Percentiles rank a stretch among this genome's conserved stretches.
Evolutionary conservation across 2,329 filamentous ascomycete species (phyloP).

Genomic region (Thelonectria blattea): DNA sequence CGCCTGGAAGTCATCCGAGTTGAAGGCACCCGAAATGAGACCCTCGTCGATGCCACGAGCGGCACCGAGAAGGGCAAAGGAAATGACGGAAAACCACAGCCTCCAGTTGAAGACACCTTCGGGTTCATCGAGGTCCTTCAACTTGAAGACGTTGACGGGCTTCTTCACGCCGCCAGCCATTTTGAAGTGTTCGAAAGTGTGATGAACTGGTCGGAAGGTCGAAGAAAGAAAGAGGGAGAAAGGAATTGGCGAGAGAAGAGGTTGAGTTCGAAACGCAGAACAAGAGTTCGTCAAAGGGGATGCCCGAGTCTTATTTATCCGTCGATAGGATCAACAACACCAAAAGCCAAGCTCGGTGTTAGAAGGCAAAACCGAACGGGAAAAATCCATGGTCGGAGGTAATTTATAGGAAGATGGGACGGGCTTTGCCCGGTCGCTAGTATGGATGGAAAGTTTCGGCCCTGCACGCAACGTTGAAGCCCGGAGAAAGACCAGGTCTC

Average conservation of each 20-base stretch:
- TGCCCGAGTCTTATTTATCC: slow-evolving; percentile 6
- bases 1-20: slow-evolving; percentile 67
- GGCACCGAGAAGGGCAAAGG: slow-evolving; percentile 77
- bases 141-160: slow-evolving; percentile 67
- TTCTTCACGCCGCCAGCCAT: slow-evolving; percentile 62
- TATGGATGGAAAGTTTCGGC: not conserved
- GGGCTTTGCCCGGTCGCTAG: slow-evolving; percentile 1
- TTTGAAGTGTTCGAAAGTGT: slow-evolving; percentile 21
- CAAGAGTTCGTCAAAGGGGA: not conserved
- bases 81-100: slow-evolving; percentile 77
- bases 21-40: slow-evolving; percentile 74
- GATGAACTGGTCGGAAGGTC: not conserved
- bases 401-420: not conserved
- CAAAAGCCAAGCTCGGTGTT: not conserved
- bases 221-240: not conserved
- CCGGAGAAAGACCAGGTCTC: not conserved
- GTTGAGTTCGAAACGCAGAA: not conserved
- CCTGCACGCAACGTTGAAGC: not conserved
- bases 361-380: not conserved
- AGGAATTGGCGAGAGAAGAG: not conserved
- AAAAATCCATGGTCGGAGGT: not conserved
- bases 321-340: not conserved
- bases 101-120: slow-evolving; percentile 77
- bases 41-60: slow-evolving; percentile 83
- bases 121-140: slow-evolving; percentile 69